These are phyloP conservation scores for Botrytis aclada DNA, from an alignment of 2,329 filamentous ascomycete species.

Conservation along the genomic window DNA sequence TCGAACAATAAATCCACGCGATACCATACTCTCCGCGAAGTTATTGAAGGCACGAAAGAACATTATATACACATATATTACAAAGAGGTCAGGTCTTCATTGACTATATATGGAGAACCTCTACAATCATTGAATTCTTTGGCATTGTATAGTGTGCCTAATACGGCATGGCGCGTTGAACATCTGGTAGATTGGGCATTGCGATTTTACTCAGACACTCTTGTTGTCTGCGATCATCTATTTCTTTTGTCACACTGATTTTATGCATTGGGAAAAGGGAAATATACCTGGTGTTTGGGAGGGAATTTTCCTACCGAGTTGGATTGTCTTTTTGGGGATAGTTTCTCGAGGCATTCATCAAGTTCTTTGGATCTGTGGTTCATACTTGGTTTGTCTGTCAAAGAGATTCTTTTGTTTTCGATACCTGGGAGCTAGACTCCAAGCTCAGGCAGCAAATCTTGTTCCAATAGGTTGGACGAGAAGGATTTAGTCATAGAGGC, in stretches of 20 bases:
- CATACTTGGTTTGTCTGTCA: slow-evolving; percentile 21
- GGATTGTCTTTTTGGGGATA: slow-evolving; percentile 17
- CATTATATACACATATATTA: slow-evolving; percentile 22
- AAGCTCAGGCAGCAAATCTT: slow-evolving; percentile 31
- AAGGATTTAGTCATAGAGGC: slow-evolving; percentile 8
- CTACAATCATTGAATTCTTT: slow-evolving; percentile 29
- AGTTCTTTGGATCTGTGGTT: slow-evolving; percentile 31
- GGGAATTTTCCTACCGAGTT: slow-evolving; percentile 18
- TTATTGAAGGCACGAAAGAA: slow-evolving; percentile 37
- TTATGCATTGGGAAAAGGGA: slow-evolving; percentile 35
- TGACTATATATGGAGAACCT: slow-evolving; percentile 20
- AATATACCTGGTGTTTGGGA: slow-evolving; percentile 37
- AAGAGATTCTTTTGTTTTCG: slow-evolving; percentile 16
- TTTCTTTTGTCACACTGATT: slow-evolving; percentile 21
- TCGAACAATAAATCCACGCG: slow-evolving; percentile 27
- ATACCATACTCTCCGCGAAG: slow-evolving; percentile 35
- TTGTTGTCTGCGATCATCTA: slow-evolving; percentile 19
- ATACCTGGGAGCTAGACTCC: slow-evolving; percentile 32
- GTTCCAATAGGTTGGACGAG: slow-evolving; percentile 25
- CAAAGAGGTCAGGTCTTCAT: slow-evolving; percentile 6
- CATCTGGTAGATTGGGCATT: slow-evolving; percentile 29
- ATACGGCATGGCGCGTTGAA: slow-evolving; percentile 34
- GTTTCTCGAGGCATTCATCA: slow-evolving; percentile 19
- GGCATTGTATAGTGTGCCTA: slow-evolving; percentile 34
- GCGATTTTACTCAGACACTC: slow-evolving; percentile 24